A percentile compares a stretch with the other conserved stretches of the same genome.
These are phyloP conservation scores for Syncephalastrum sp. DNA, from an alignment of 371 early-diverging fungal genomes.

Conservation along the genomic window DNA sequence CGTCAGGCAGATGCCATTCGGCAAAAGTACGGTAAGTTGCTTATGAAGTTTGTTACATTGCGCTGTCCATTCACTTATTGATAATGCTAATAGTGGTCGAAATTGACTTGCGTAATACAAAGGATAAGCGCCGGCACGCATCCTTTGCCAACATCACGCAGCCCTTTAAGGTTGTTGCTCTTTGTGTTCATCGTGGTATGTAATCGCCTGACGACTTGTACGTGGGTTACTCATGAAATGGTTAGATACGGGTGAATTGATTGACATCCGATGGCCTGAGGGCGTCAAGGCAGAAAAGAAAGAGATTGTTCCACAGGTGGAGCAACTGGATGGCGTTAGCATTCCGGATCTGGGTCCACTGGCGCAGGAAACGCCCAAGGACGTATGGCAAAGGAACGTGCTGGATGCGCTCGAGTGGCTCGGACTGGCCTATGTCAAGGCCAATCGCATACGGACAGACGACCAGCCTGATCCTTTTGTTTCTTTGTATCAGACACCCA, in stretches of 20 bases:
- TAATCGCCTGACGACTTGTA: slow-evolving; percentile 27
- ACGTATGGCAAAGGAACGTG: slow-evolving; percentile 35
- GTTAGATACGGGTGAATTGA: slow-evolving; percentile 24
- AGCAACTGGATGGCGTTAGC: slow-evolving; percentile 21
- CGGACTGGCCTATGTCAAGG: slow-evolving; percentile 54
- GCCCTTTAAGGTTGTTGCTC: slow-evolving; percentile 41
- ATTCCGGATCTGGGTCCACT: slow-evolving; percentile 33
- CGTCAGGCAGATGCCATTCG: slow-evolving; percentile 36
- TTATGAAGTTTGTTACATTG: background rate
- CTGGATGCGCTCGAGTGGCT: slow-evolving; percentile 63
- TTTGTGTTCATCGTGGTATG: slow-evolving; percentile 20
- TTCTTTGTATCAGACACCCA: slow-evolving; percentile 50
- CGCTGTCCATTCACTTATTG: background rate
- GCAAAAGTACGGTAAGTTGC: slow-evolving; percentile 49
- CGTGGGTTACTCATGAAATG: background rate
- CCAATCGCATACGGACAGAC: slow-evolving; percentile 44
- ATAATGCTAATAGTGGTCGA: slow-evolving; percentile 33
- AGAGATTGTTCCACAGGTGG: slow-evolving; percentile 20
- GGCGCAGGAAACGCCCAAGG: slow-evolving; percentile 11
- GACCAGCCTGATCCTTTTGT: slow-evolving; percentile 52
- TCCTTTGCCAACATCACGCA: slow-evolving; percentile 52
- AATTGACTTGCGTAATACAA: slow-evolving; percentile 47
- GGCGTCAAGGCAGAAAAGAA: slow-evolving; percentile 12
- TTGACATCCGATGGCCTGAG: slow-evolving; percentile 36
- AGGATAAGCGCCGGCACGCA: slow-evolving; percentile 53